Evolutionary conservation across 305 asterid genomes (phyloP), one percentile per base, ranked within the genome.

Genomic region (Solanum hybrid): DNA sequence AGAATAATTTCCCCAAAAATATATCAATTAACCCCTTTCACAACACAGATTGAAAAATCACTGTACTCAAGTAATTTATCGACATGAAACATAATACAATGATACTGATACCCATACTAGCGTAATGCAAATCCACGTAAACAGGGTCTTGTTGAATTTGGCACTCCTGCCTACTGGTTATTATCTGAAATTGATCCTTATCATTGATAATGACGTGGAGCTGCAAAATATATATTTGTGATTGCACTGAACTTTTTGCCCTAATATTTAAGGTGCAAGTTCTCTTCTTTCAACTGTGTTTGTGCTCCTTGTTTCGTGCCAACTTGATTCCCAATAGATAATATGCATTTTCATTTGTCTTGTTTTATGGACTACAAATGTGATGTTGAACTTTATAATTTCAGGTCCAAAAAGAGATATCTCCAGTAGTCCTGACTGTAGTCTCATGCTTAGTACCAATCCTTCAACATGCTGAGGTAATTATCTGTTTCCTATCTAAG

Each of bases 381-480:
- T 61, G 77, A 85, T 61, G 78, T 32, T n/a, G 14, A 65, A 61
- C 78, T 33, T 22, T 15, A 57, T 57, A 87, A 41, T 88, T 90
- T 93, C 96, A 98, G 99, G 97, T 98, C 91, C 97, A 92, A 77
- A 95, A 96, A 93, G 99, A 97, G 91, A 92, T 96, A 89, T 95
- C 99, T 84, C 98, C 99, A 22, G 89, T 96, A 65, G 99, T 94
- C 91, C 90, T 98, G 92, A 91, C 94, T 61, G 99, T 98, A 17
- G 91, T 96, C 90, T 93, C 99, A 86, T 95, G 96, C 94, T 94
- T 98, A 90, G 98, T 96, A 85, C 98, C 94, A 39, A 94, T 98
- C 88, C 99, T 98, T 89, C 97, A 95, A 91, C 96, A 93, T 92
- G 98, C 97, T 32, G 98, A 98, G 99, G 99, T 97, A 92, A 93